Conservation (phyloP, 495 filamentous ascomycete genomes). For the Annulohypoxylon moriforme region DNA sequence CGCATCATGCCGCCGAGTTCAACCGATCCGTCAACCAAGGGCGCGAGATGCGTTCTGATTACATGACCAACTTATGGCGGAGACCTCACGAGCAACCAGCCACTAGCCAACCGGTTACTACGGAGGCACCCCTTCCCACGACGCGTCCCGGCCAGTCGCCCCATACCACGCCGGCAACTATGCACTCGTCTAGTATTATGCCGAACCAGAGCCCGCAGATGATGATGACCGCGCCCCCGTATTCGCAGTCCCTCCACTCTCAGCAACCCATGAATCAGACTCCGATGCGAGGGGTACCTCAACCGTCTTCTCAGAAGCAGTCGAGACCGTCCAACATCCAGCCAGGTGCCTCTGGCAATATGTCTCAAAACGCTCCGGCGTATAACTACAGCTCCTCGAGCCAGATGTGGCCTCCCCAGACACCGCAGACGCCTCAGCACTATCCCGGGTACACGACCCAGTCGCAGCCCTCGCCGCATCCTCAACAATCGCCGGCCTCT, state of each 20-base stretch:
- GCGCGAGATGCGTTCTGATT: slow-evolving; percentile 77
- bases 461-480: slow-evolving; percentile 67
- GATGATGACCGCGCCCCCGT: slow-evolving; percentile 66
- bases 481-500: slow-evolving; percentile 68
- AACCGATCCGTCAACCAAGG: slow-evolving; percentile 83
- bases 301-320: slow-evolving; percentile 61
- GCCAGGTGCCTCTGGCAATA: slow-evolving; percentile 52
- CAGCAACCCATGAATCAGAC: slow-evolving; percentile 62
- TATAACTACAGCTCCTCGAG: slow-evolving; percentile 63
- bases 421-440: slow-evolving; percentile 61
- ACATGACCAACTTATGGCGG: slow-evolving; percentile 80
- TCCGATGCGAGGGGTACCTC: slow-evolving; percentile 64
- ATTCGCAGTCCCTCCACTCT: slow-evolving; percentile 64
- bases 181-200: slow-evolving; percentile 57
- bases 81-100: slow-evolving; percentile 79
- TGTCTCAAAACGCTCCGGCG: slow-evolving; percentile 55
- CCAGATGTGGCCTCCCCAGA: slow-evolving; percentile 63
- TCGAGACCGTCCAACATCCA: slow-evolving; percentile 56
- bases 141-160: slow-evolving; percentile 63
- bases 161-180: slow-evolving; percentile 56
- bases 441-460: slow-evolving; percentile 62
- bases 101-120: slow-evolving; percentile 61
- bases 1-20: slow-evolving; percentile 87
- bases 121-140: slow-evolving; percentile 57
- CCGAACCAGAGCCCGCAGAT: slow-evolving; percentile 66